Evolutionary conservation across 1,284 basidiomycete genomes (phyloP).

Genomic region (Cutaneotrichosporon cutaneum): DNA sequence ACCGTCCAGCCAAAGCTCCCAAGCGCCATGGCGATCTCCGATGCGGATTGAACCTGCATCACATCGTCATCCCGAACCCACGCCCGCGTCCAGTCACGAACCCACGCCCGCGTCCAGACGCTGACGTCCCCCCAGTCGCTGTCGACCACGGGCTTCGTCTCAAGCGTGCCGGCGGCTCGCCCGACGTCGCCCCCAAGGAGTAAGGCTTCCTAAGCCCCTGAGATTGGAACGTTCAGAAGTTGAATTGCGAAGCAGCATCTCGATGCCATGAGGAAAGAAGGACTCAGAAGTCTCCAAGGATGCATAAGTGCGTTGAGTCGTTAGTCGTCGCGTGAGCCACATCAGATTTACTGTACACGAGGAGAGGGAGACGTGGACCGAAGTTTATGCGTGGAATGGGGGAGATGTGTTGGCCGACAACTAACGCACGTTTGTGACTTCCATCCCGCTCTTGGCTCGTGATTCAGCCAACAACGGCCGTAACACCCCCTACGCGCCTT

Average conservation of each 20-base stretch:
- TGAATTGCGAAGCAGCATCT: background rate
- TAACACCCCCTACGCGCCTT: background rate
- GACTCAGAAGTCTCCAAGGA: conserved; percentile 1
- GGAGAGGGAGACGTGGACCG: background rate
- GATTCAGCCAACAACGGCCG: background rate
- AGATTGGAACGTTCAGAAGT: background rate
- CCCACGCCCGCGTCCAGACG: too few relatives aligned
- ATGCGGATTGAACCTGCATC: background rate
- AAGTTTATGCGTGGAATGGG: background rate
- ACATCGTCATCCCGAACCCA: background rate
- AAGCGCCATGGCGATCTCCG: background rate
- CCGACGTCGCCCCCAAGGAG: background rate
- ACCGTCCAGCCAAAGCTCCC: background rate
- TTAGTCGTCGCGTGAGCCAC: background rate
- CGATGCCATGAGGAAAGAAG: background rate
- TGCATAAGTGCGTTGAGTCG: background rate
- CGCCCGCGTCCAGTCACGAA: too few relatives aligned
- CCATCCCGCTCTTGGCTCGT: background rate
- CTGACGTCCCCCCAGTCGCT: background rate
- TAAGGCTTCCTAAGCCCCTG: background rate
- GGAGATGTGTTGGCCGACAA: background rate
- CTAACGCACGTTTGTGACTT: background rate
- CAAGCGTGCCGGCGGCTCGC: conserved; percentile 16
- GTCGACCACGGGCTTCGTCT: conserved; percentile 18
- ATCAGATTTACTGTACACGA: background rate